Conservation (phyloP, 2,329 filamentous ascomycete species). For the Fusarium virguliforme region DNA sequence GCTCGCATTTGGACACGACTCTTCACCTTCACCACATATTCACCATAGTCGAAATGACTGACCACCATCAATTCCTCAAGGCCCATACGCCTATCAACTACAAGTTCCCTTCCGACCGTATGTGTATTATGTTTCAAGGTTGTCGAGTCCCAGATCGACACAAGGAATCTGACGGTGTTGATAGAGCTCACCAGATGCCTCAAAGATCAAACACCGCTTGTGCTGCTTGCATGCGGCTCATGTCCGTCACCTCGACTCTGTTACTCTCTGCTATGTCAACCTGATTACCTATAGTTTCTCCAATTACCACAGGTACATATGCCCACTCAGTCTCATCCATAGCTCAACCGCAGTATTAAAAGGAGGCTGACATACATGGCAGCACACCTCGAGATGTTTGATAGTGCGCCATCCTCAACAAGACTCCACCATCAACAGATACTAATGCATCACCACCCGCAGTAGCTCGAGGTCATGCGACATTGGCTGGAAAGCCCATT, state of each 20-base stretch:
- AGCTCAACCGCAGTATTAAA: not conserved
- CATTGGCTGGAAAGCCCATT: conserved; percentile 60
- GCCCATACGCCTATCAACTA: conserved; percentile 62
- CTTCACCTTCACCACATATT: conserved; percentile 21
- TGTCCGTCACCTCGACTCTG: conserved; percentile 58
- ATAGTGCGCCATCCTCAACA: not conserved
- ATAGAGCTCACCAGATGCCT: not conserved
- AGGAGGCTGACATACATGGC: not conserved
- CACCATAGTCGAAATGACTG: conserved; percentile 43
- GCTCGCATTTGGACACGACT: not conserved
- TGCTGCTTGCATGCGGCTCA: conserved; percentile 78
- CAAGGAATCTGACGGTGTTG: not conserved
- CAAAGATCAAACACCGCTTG: conserved; percentile 63
- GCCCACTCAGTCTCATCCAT: not conserved
- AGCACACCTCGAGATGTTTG: conserved; percentile 81
- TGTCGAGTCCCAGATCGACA: not conserved
- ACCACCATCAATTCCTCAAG: conserved; percentile 55
- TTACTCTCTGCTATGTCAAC: conserved; percentile 1
- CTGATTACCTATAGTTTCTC: conserved; percentile 67
- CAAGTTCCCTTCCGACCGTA: conserved; percentile 72
- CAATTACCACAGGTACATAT: conserved; percentile 72
- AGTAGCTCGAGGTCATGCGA: conserved; percentile 85
- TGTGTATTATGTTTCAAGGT: conserved; percentile 64
- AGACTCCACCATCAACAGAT: not conserved
- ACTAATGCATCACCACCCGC: conserved; percentile 58